phyloP scores from a whole-genome alignment of 495 filamentous ascomycete species.

The Tuber microsphaerosporum region DNA sequence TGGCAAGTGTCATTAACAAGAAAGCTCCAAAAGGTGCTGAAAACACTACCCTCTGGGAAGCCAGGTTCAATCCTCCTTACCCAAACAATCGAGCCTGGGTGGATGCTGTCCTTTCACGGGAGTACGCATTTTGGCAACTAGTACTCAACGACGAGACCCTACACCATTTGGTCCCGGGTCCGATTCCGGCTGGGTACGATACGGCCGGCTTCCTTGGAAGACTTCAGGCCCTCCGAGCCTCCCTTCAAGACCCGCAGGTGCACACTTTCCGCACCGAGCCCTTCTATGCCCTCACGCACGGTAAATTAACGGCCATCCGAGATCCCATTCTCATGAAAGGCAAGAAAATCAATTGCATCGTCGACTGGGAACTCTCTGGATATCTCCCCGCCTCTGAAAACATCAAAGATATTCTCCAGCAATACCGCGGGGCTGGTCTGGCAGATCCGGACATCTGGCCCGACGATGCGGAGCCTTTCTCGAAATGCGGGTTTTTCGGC shows the following conservation, averaged over 20 bases:
- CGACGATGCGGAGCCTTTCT: not conserved
- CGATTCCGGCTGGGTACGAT: not conserved
- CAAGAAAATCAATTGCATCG: not conserved
- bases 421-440: not conserved
- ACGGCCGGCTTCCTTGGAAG: not conserved
- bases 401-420: not conserved
- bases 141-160: not conserved
- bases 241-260: not conserved
- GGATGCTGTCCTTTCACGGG: not conserved
- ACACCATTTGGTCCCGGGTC: not conserved
- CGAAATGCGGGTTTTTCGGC: not conserved
- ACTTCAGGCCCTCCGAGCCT: not conserved
- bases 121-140: not conserved
- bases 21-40: not conserved
- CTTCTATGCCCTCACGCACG: not conserved
- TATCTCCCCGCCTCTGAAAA: not conserved
- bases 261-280: not conserved
- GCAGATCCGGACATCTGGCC: not conserved
- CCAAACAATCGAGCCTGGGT: not conserved
- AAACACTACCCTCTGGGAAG: not conserved
- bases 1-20: not conserved
- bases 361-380: not conserved
- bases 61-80: not conserved
- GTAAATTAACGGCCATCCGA: not conserved
- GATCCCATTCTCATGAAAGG: not conserved